Conservation (phyloP, 192 early-diverging fungal species). For the Neocallimastix lanati region DNA sequence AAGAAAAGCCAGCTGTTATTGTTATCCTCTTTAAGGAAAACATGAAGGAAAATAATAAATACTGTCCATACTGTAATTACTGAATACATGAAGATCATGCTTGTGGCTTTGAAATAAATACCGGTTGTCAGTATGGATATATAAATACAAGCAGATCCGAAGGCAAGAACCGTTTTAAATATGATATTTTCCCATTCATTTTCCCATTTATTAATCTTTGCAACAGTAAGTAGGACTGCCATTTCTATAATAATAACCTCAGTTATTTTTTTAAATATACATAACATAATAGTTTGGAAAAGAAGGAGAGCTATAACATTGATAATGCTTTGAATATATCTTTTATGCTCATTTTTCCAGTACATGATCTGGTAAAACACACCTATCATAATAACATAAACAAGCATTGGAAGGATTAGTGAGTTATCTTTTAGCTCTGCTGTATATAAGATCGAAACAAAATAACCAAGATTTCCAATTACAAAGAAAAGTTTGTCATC, state of each 20-base stretch:
- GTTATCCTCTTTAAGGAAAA: too few species aligned
- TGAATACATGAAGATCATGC: too few species aligned
- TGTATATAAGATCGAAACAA: not conserved
- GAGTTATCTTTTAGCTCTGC: not conserved
- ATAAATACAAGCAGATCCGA: not conserved
- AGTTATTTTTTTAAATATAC: not conserved
- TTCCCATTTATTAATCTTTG: too few species aligned
- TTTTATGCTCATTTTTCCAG: not conserved
- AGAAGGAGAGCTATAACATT: not conserved
- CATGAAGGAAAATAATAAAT: too few species aligned
- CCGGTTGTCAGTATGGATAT: too few species aligned
- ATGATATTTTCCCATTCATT: too few species aligned
- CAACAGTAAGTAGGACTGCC: not conserved
- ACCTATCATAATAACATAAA: not conserved
- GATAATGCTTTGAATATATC: not conserved
- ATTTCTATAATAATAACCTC: not conserved
- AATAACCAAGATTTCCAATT: not conserved
- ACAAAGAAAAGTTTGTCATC: not conserved
- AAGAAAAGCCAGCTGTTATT: not conserved
- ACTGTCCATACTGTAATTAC: too few species aligned
- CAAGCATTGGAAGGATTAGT: not conserved
- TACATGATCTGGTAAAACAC: not conserved
- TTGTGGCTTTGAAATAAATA: too few species aligned
- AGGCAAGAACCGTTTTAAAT: not conserved
- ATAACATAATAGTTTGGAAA: not conserved